Base-by-base conservation (phyloP, 257 asterid genomes). In the Euphrasia confusa region DNA sequence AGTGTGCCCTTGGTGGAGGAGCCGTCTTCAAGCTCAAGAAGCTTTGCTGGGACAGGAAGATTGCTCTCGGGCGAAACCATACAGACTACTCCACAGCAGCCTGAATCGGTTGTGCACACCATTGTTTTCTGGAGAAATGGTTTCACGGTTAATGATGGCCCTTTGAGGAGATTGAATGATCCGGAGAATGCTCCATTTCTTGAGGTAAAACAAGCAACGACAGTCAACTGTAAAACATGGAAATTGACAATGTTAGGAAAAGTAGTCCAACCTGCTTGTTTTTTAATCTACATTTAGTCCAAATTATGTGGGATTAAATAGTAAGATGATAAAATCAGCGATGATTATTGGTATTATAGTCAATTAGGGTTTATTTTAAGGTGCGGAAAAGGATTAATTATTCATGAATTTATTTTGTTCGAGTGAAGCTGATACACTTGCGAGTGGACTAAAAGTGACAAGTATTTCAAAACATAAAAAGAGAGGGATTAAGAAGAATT, bases 51-150 rank as follows among this genome's bases (percentile, higher is more conserved):
- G 74, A 74, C 89, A 35, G 97, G 94, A 69, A 82, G 97, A 73
- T 66, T 80, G 66, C 94, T 93, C 50, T 77, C 90, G 1, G 96
- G 97, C 56, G 96, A 81, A 61, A 37, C 77, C 54, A 83, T 68
- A 45, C 88, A 80, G 58, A 54, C 84, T 68, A 72, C 80, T 64
- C 84, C 89, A 3, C 97, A 87, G 83, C 90, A 75, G 61, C 95
- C 99, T 2, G 92, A 80, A 78, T 60, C 88, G 7, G 54, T 83
- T 45, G 85, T 87, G 44, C 97, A 93, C 88, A 78, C 80, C 77
- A 85, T 93, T 74, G 86, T 85, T 53, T 93, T 93, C 72, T 93
- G 99, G 99, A 85, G 95, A 79, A 89, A 93, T 65, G 99, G 99
- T 66, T 93, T 93, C 80, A 89, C 89, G 4, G 80, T 93, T 14